Conservation (phyloP, 2,329 filamentous ascomycete species). For the Aspergillus calidoustus region DNA sequence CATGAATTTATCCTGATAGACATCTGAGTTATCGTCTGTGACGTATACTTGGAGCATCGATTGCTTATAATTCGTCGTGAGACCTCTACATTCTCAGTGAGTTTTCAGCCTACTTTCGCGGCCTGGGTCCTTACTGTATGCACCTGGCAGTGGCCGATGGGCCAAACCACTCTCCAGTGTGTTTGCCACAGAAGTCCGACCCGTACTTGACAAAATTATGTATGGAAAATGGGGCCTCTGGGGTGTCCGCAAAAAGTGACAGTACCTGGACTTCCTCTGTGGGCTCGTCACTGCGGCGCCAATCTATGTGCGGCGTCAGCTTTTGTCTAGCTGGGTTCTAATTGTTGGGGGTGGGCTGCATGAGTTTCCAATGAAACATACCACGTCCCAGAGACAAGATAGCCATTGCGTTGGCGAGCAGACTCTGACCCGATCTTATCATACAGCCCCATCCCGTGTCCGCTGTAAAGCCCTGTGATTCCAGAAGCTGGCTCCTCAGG, state of each 20-base stretch:
- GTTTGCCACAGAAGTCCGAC: constrained; percentile 84
- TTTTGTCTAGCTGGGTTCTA: not conserved
- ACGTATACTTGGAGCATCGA: constrained; percentile 79
- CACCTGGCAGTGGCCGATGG: constrained; percentile 94
- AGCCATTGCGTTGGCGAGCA: constrained; percentile 83
- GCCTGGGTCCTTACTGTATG: constrained; percentile 71
- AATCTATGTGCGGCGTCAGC: constrained; percentile 58
- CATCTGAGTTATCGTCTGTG: constrained; percentile 85
- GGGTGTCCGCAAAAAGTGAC: constrained; percentile 83
- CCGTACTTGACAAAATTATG: constrained; percentile 93
- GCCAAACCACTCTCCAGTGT: constrained; percentile 97
- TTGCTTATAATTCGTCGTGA: constrained; percentile 68
- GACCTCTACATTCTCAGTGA: constrained; percentile 59
- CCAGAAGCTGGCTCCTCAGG: constrained; percentile 77
- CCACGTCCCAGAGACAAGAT: constrained; percentile 78
- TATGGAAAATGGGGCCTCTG: constrained; percentile 86
- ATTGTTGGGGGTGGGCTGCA: constrained; percentile 25
- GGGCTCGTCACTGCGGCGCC: constrained; percentile 67
- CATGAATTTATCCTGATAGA: constrained; percentile 89
- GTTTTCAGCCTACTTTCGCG: constrained; percentile 6
- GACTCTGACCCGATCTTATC: constrained; percentile 93
- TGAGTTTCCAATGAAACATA: constrained; percentile 42
- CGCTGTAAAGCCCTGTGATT: constrained; percentile 82
- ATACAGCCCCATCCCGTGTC: constrained; percentile 99
- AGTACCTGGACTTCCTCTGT: constrained; percentile 72